These are phyloP conservation scores for Gossypium raimondii DNA, from an alignment of 345 rosid genomes.

Conservation along the genomic window DNA sequence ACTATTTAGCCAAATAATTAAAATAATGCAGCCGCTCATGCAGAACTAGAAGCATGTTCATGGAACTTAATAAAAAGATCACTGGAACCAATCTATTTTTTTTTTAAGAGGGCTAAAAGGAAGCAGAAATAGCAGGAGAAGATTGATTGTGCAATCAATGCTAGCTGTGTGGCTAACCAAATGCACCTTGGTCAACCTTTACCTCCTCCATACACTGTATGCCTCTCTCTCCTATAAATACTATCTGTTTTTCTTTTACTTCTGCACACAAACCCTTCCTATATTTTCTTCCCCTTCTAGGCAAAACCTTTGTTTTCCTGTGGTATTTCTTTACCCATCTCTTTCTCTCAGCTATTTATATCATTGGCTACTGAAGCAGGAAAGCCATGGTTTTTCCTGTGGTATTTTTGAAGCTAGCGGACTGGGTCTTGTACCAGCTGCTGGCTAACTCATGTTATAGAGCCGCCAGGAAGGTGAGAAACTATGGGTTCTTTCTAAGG, in stretches of 20 bases:
- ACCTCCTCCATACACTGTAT: background rate
- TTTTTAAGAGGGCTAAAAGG: background rate
- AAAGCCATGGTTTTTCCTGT: conserved; percentile 2
- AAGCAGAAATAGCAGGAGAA: background rate
- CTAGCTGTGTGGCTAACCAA: conserved; percentile 36
- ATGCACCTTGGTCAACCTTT: conserved; percentile 21
- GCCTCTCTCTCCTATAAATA: conserved; percentile 30
- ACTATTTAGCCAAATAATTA: conserved; percentile 3
- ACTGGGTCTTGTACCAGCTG: conserved; percentile 12
- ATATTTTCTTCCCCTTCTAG: background rate
- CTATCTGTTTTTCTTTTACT: background rate
- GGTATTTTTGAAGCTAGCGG: background rate
- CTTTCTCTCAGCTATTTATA: background rate
- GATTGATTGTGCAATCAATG: conserved; percentile 31
- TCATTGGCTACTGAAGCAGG: background rate
- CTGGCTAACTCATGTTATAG: conserved; percentile 21
- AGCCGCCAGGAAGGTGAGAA: conserved; percentile 60
- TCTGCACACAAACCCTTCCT: background rate
- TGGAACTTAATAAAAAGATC: background rate
- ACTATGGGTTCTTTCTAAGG: conserved; percentile 44
- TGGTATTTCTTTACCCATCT: background rate
- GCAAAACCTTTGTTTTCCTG: background rate
- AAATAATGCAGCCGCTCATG: background rate
- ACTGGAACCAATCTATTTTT: background rate
- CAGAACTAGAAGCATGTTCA: conserved; percentile 19